phyloP scores from a whole-genome alignment of 83 land plant genomes.

The Thuja plicata region DNA sequence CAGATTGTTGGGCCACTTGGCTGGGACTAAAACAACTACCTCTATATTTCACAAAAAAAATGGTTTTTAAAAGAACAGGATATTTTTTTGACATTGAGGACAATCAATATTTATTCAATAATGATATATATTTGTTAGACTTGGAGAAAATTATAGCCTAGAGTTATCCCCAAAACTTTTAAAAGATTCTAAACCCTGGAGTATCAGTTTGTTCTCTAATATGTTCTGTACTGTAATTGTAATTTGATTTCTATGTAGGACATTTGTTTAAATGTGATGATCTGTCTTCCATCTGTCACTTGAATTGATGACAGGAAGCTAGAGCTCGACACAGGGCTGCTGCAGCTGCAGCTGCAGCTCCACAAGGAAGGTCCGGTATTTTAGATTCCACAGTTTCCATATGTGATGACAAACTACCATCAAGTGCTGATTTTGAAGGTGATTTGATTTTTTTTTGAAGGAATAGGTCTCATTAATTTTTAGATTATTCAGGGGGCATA shows the following conservation, averaged over 20 bases:
- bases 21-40: too few species aligned
- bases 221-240: neutral
- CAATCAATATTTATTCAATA: neutral
- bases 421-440: slow-evolving; percentile 83
- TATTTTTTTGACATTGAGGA: neutral
- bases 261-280: slow-evolving; percentile 19
- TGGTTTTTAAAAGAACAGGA: neutral
- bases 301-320: slow-evolving; percentile 34
- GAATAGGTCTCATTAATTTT: neutral
- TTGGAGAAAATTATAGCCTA: neutral
- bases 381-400: slow-evolving; percentile 22
- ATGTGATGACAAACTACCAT: slow-evolving; percentile 38
- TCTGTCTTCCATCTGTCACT: neutral
- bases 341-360: slow-evolving; percentile 37
- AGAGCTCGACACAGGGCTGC: slow-evolving; percentile 47
- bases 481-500: neutral
- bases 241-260: neutral
- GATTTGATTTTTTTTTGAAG: neutral
- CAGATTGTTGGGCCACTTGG: too few species aligned
- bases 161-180: neutral
- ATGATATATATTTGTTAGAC: neutral
- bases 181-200: neutral
- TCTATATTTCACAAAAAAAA: neutral
- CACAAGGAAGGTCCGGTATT: slow-evolving; percentile 20
- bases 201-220: neutral